Evolutionary conservation across 208 protist genomes (phyloP), one percentile per base, ranked within the genome.

Genomic region (Wallacemonas sp.): DNA sequence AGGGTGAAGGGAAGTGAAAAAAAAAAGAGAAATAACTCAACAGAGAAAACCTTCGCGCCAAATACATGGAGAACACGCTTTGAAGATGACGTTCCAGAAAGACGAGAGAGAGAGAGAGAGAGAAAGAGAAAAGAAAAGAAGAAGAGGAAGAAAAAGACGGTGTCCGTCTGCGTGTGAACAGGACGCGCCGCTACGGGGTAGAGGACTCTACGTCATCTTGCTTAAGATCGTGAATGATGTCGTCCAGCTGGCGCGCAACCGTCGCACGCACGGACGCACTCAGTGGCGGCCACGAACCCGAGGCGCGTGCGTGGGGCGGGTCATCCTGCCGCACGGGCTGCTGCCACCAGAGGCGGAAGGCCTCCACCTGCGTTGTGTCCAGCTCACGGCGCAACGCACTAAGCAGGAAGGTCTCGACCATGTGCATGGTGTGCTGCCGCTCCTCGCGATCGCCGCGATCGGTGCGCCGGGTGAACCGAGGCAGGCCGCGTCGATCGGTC

Each of bases 51-150:
- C n/a, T n/a, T n/a, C n/a, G n/a, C n/a, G n/a, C n/a, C n/a, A n/a
- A n/a, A n/a, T n/a, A n/a, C n/a, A n/a, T n/a, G n/a, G n/a, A n/a
- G n/a, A n/a, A n/a, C n/a, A n/a, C n/a, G n/a, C n/a, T n/a, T n/a
- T n/a, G n/a, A n/a, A n/a, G n/a, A n/a, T n/a, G n/a, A n/a, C n/a
- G n/a, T n/a, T n/a, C n/a, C n/a, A n/a, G n/a, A n/a, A n/a, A n/a
- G n/a, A n/a, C n/a, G n/a, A n/a, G n/a, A n/a, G n/a, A n/a, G n/a
- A n/a, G 14, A 31, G 28, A 50, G 42, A 50, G 59, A 50, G 59
- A 25, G 41, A 65, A 31, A 48, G 59, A 65, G 41, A 65, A 18
- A 65, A 22, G 20, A 28, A 49, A 33, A 49, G 18, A 33, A 67
- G 28, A 61, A 50, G 1, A 48, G 44, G 20, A 38, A 36, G 3